A percentile compares a stretch with the other conserved stretches of the same genome.
phyloP scores from a whole-genome alignment of 441 rosid genomes.

The Isatis lusitanica region DNA sequence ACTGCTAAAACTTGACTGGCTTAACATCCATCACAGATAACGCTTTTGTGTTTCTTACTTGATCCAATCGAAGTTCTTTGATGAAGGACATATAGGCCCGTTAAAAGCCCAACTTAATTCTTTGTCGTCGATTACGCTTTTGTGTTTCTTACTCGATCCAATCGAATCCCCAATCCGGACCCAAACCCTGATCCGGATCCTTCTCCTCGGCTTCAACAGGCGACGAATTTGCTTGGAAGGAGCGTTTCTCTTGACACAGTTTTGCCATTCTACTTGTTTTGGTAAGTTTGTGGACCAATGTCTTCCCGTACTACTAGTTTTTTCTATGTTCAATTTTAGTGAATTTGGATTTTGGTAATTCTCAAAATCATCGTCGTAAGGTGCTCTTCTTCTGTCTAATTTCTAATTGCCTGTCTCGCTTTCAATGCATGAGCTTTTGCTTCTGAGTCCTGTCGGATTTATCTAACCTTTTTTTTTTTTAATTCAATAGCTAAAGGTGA shows the following conservation, averaged over 20 bases:
- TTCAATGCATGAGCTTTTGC: background rate
- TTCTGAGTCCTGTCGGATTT: background rate
- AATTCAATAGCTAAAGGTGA: background rate
- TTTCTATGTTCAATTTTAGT: background rate
- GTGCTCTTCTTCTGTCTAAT: background rate
- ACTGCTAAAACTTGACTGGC: too few relatives aligned
- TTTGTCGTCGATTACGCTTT: background rate
- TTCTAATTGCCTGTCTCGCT: background rate
- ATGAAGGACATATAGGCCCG: background rate
- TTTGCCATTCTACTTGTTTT: background rate
- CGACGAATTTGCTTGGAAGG: background rate
- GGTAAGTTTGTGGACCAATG: slow-evolving; percentile 6
- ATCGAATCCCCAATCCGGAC: slow-evolving; percentile 19
- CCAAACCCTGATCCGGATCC: slow-evolving; percentile 28
- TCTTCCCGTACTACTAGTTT: background rate
- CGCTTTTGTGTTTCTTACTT: too few relatives aligned
- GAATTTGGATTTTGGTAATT: slow-evolving; percentile 5
- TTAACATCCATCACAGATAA: too few relatives aligned
- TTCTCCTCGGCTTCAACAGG: slow-evolving; percentile 20
- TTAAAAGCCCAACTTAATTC: slow-evolving; percentile 13
- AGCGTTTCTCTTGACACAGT: background rate
- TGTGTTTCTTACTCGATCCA: slow-evolving; percentile 2
- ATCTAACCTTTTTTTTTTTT: background rate
- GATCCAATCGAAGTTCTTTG: background rate
- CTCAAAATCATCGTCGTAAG: background rate